These are phyloP conservation scores for Aciculosporium take DNA, from an alignment of 2,329 filamentous ascomycete species.

Conservation along the genomic window DNA sequence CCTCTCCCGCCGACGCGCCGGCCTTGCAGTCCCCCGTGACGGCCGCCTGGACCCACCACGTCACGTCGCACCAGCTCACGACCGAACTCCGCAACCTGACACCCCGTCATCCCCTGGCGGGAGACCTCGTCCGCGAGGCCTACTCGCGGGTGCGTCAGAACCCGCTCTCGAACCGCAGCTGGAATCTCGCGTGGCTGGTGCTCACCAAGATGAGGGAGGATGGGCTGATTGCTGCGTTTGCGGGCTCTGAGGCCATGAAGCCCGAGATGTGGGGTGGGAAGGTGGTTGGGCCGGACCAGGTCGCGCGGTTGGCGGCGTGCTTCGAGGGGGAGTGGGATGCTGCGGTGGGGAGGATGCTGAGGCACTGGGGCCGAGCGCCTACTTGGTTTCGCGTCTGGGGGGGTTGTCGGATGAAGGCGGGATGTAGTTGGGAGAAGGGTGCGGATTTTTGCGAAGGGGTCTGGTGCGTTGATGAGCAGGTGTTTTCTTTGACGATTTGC, in stretches of 20 bases:
- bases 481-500: no score
- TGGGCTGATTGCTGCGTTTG: conserved; percentile 45
- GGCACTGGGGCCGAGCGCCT: conserved; percentile 52
- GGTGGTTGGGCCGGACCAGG: conserved; percentile 39
- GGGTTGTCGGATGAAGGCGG: no score
- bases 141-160: conserved; percentile 49
- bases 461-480: no score
- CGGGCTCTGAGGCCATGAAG: conserved; percentile 43
- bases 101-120: conserved; percentile 51
- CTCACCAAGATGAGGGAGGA: conserved; percentile 51
- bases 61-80: conserved; percentile 54
- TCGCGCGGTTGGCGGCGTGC: conserved; percentile 43
- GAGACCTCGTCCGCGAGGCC: conserved; percentile 50
- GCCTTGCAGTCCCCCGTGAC: conserved; percentile 52
- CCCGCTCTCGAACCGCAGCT: conserved; percentile 52
- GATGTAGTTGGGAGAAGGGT: no score
- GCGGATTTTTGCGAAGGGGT: no score
- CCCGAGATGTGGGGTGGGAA: conserved; percentile 57
- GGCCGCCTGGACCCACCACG: conserved; percentile 56
- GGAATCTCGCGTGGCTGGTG: conserved; percentile 65
- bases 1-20: conserved; percentile 43
- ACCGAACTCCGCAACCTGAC: conserved; percentile 57
- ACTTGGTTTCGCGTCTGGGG: conserved; percentile 42
- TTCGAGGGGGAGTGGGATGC: conserved; percentile 54
- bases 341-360: conserved; percentile 50